Base-by-base conservation (phyloP, 192 early-diverging fungal species). In the Coemansia sp. region DNA sequence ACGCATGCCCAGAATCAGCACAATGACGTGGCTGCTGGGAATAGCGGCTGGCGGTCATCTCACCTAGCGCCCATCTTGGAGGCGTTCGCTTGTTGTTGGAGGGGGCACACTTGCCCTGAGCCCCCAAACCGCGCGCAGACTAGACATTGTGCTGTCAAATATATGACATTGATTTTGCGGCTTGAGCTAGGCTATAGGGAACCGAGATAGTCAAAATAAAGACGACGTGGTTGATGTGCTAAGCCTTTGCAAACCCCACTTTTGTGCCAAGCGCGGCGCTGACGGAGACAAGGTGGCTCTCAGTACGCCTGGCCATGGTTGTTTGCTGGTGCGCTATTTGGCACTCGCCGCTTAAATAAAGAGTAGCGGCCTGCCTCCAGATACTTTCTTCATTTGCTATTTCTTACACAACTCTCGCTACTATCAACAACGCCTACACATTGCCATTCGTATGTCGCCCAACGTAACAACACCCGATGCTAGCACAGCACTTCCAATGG, bases 401-500 rank as follows among this genome's bases (percentile, higher is more conserved):
- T 15, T 51, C 8, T 22, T 44, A 22, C 11, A 24, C 27, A 24
- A 8, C 24, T 20, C 54, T 57, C 6, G 3, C 54, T 15, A 12
- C 27, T 33, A 36, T 31, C 54, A 33, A 57, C 54, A 33, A 57
- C 31, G 3, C 15, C 16, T 60, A 36, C 31, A 36, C 3, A 16
- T 20, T 36, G 18, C 31, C 47, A 49, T 3, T 20, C 38, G 16
- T 20, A 77, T 77, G 75, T 60, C 70, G 47, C 65, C 66, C 52
- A 72, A 72, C 61, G 41, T 51, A 31, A 20, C 65, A 59, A 16
- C 38, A 7, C 6, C 64, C 24, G 36, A 24, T 49, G 54, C 33
- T 38, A 33, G 42, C 15, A 55, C 62, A 46, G 15, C 65, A 22
- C 59, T 68, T 49, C 72, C 79, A 11, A 60, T n/a, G 55, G 67